Conservation (phyloP, 208 protist genomes). For the Acanthamoeba culbertsoni region DNA sequence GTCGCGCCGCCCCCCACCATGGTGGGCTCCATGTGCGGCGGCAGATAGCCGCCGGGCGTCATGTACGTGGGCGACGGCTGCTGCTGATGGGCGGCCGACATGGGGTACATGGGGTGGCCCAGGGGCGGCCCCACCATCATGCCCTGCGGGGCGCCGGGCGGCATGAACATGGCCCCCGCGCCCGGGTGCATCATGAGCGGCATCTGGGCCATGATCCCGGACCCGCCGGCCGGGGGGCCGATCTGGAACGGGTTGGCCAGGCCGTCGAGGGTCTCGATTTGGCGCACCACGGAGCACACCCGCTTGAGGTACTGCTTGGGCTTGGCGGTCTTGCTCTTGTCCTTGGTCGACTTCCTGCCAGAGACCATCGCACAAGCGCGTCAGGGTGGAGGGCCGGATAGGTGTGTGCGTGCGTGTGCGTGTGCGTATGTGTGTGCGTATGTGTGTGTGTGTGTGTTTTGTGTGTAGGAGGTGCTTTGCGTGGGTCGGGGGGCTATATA, state of each 20-base stretch:
- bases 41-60: not conserved
- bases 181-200: not conserved
- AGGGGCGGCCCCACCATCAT: too few relatives aligned
- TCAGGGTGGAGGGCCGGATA: too few relatives aligned
- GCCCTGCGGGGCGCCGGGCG: not conserved
- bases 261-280: constrained; percentile 19
- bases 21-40: not conserved
- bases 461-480: too few relatives aligned
- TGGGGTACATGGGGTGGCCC: not conserved
- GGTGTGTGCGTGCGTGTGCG: too few relatives aligned
- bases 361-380: too few relatives aligned
- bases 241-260: constrained; percentile 18
- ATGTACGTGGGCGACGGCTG: not conserved
- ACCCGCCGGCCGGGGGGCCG: not conserved
- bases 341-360: constrained; percentile 8
- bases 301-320: constrained; percentile 32
- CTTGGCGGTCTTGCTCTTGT: constrained; percentile 46
- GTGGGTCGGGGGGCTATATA: not conserved
- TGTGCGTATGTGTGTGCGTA: too few relatives aligned
- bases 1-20: not conserved
- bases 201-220: not conserved
- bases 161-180: not conserved
- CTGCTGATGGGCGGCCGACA: not conserved
- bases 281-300: constrained; percentile 32
- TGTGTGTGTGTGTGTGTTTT: too few relatives aligned